Evolutionary conservation across 345 rosid genomes (phyloP), one percentile per base, ranked within the genome.

Genomic region (Eucalyptus dawsonii): DNA sequence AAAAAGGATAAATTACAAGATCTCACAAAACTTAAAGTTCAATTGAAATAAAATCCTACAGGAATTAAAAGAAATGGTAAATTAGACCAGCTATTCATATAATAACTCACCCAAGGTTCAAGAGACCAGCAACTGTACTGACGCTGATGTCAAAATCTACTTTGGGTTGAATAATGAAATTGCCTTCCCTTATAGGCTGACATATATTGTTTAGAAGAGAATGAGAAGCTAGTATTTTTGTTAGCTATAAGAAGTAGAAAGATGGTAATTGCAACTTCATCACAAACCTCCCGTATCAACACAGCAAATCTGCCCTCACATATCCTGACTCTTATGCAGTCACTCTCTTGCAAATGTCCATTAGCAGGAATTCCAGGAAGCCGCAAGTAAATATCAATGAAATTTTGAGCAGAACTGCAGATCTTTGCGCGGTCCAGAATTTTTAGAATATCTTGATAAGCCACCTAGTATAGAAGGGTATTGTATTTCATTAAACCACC

Each of bases 261-360:
- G 47, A 37, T 50, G 47, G 7, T 19, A 86, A 51, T 40, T n/a
- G 53, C 88, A 88, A 90, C 89, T 51, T 58, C 31, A 65, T 49
- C 17, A 87, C 97, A 87, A 89, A 97, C 99, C 99, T 98, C 99
- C 34, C 99, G 95, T 91, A 98, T 98, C 90, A 98, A 94, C 92
- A 98, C 90, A 2, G 99, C 99, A 91, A 97, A 97, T 94, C 99
- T 97, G 89, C 99, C 99, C 92, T 98, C 99, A 44, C 99, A 98
- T 88, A 98, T 96, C 94, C 99, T 94, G 69, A 97, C 99, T 89
- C 99, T 98, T 90, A 98, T 95, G 91, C 99, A 98, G 89, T 98
- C 99, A 90, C 97, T 93, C 91, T 98, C 99, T 83, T 96, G 91
- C 93, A 98, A 92, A 92, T 93, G 96, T 72, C 98, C 99, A 92